Percentiles rank a stretch among this genome's conserved stretches.
Conservation (phyloP, 345 rosid genomes). For the Bretschneidera sinensis region DNA sequence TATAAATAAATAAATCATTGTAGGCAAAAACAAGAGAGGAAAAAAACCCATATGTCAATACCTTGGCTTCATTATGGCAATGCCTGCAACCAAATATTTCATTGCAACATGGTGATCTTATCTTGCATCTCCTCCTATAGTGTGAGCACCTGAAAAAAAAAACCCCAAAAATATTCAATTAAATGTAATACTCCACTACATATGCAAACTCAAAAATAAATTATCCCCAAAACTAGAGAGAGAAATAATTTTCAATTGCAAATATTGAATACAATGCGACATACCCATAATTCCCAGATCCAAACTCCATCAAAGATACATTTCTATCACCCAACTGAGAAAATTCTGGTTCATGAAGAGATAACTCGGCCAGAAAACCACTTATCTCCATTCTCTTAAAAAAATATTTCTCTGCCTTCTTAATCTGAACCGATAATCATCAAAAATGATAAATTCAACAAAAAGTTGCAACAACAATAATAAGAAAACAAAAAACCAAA, state of each 20-base stretch:
- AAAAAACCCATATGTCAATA: no score
- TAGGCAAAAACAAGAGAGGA: background rate
- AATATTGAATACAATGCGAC: conserved; percentile 1
- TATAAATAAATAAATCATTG: background rate
- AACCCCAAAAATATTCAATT: background rate
- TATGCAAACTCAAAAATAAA: background rate
- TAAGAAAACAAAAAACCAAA: background rate
- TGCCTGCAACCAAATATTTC: conserved; percentile 82
- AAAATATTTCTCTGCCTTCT: background rate
- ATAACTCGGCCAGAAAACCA: background rate
- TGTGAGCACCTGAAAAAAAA: conserved; percentile 82
- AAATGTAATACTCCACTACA: no score
- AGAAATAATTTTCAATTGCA: background rate
- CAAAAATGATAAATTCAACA: conserved; percentile 1
- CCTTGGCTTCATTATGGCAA: conserved; percentile 91
- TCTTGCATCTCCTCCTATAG: conserved; percentile 79
- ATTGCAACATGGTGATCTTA: conserved; percentile 80
- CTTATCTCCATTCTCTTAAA: conserved; percentile 2
- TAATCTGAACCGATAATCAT: conserved; percentile 8
- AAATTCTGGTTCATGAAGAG: background rate
- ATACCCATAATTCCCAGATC: conserved; percentile 68
- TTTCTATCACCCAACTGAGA: no score
- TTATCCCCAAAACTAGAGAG: background rate
- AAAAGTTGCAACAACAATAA: background rate
- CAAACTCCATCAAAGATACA: conserved; percentile 28